Evolutionary conservation across 176 grass and related monocot genomes (phyloP).

Genomic region (Triticum turgidum): DNA sequence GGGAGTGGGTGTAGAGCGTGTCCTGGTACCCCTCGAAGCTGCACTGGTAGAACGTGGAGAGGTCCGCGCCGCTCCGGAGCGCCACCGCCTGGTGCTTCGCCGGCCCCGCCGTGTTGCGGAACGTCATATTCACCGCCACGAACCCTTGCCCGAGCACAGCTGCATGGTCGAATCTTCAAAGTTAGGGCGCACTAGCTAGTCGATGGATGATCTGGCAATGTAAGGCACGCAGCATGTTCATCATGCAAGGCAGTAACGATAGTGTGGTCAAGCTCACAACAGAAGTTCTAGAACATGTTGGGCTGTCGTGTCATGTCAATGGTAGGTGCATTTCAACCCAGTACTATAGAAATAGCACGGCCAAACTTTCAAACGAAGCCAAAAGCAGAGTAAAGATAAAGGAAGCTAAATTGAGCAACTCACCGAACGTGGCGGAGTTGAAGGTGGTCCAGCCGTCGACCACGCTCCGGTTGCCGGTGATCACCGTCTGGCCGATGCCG

Average conservation of each 20-base stretch:
- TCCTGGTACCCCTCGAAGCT: slow-evolving; percentile 98
- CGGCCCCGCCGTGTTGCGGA: slow-evolving; percentile 74
- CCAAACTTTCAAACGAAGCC: neutral
- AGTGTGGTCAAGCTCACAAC: neutral
- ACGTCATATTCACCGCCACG: slow-evolving; percentile 90
- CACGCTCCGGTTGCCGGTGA: slow-evolving; percentile 72
- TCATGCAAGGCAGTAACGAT: neutral
- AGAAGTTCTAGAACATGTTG: neutral
- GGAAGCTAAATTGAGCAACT: neutral
- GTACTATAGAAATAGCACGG: neutral
- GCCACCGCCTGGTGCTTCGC: slow-evolving; percentile 91
- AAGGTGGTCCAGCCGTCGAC: slow-evolving; percentile 94
- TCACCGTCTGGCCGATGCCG: slow-evolving; percentile 78
- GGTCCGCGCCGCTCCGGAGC: slow-evolving; percentile 59
- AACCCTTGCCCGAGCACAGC: slow-evolving; percentile 84
- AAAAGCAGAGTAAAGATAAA: neutral
- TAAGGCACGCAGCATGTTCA: neutral
- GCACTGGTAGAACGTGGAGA: slow-evolving; percentile 88
- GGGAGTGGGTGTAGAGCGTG: slow-evolving; percentile 92
- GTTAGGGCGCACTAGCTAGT: neutral
- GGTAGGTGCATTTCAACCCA: neutral
- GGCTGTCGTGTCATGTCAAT: neutral
- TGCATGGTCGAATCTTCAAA: slow-evolving; percentile 15
- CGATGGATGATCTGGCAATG: too few relatives aligned
- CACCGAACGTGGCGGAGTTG: slow-evolving; percentile 90